Evolutionary conservation across 352 stramenopile genomes (phyloP).

Genomic region (Vaucheria bursata): DNA sequence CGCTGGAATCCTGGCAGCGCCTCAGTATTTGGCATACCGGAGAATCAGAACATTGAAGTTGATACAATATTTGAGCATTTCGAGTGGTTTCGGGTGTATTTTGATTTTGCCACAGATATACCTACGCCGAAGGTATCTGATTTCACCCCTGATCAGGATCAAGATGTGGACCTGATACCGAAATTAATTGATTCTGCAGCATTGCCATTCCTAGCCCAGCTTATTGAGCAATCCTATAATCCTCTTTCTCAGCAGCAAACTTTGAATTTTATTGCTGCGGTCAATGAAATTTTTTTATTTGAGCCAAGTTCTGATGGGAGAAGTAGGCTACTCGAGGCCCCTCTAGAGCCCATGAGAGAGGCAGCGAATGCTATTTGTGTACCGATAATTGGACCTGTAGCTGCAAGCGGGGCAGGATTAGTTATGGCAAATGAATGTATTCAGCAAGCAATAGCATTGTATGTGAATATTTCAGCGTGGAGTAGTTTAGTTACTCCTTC

Average conservation of each 20-base stretch:
- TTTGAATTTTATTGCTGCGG: slow-evolving; percentile 10
- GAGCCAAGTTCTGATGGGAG: slow-evolving; percentile 11
- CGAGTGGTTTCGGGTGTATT: slow-evolving; percentile 28
- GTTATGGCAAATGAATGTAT: not conserved
- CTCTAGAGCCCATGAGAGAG: slow-evolving; percentile 5
- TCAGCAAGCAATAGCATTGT: not conserved
- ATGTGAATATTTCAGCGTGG: not conserved
- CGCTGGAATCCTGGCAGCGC: slow-evolving; percentile 25
- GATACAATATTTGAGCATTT: slow-evolving; percentile 35
- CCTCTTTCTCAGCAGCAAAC: slow-evolving; percentile 17
- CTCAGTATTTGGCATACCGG: slow-evolving; percentile 12
- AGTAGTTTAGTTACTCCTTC: not conserved
- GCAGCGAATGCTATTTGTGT: not conserved
- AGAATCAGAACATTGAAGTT: slow-evolving; percentile 20
- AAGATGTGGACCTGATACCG: slow-evolving; percentile 32
- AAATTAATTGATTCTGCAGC: slow-evolving; percentile 27
- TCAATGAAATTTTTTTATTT: slow-evolving; percentile 33
- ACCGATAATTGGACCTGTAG: not conserved
- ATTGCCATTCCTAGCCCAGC: slow-evolving; percentile 22
- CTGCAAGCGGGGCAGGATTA: not conserved
- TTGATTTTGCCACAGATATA: slow-evolving; percentile 35
- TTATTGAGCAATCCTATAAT: slow-evolving; percentile 27
- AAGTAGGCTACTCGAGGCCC: slow-evolving; percentile 15
- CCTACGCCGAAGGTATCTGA: slow-evolving; percentile 20
- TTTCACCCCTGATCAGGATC: slow-evolving; percentile 27